These are phyloP conservation scores for Willaertia magna DNA, from an alignment of 208 protist species.

Conservation along the genomic window DNA sequence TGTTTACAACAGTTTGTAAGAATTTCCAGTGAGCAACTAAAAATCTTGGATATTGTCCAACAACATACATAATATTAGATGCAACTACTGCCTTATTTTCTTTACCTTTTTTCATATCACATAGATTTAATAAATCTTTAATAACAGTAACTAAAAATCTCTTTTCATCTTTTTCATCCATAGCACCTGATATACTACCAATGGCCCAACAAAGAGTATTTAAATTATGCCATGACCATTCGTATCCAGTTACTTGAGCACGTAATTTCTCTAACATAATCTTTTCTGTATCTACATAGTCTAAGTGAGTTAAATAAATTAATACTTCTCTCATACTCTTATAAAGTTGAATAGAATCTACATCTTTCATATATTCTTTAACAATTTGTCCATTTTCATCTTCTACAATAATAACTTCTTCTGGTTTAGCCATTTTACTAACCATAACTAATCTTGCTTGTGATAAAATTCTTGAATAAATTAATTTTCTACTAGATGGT, in stretches of 20 bases:
- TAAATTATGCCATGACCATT: conserved; percentile 89
- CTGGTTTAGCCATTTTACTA: conserved; percentile 92
- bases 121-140: conserved; percentile 89
- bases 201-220: conserved; percentile 98
- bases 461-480: conserved; percentile 55
- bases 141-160: conserved; percentile 94
- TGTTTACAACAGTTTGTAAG: conserved; percentile 92
- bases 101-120: conserved; percentile 80
- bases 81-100: conserved; percentile 97
- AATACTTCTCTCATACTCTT: conserved; percentile 89
- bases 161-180: conserved; percentile 88
- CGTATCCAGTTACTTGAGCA: conserved; percentile 48
- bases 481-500: background rate
- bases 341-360: conserved; percentile 91
- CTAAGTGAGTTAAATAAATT: conserved; percentile 91
- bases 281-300: conserved; percentile 76
- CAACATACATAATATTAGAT: conserved; percentile 99
- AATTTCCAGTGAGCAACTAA: conserved; percentile 91
- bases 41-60: conserved; percentile 97
- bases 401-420: conserved; percentile 96
- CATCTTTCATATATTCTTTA: conserved; percentile 87
- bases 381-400: conserved; percentile 93
- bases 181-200: conserved; percentile 87
- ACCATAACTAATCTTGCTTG: conserved; percentile 86
- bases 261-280: conserved; percentile 82